phyloP scores from a whole-genome alignment of 192 early-diverging fungal genomes.

The Backusella liffmaniae region DNA sequence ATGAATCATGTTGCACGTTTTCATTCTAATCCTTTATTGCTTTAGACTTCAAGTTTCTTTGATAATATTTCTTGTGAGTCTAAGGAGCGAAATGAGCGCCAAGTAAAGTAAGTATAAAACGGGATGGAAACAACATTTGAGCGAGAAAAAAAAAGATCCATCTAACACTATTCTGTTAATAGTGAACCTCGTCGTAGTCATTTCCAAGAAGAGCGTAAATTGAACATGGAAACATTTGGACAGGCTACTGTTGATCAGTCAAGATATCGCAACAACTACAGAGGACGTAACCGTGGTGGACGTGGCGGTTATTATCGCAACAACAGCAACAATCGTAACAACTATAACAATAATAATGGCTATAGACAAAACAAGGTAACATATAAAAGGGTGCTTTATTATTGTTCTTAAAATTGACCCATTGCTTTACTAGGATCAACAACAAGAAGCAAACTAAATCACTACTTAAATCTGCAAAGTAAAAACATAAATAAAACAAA shows the following conservation, averaged over 20 bases:
- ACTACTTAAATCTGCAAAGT: neutral
- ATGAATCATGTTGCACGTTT: neutral
- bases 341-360: neutral
- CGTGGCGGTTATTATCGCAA: conserved; percentile 40
- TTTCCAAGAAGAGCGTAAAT: conserved; percentile 80
- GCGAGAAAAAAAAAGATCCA: neutral
- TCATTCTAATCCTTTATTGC: conserved; percentile 63
- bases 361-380: conserved; percentile 3
- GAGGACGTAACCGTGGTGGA: conserved; percentile 52
- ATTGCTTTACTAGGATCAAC: neutral
- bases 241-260: conserved; percentile 73
- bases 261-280: conserved; percentile 53
- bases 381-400: neutral
- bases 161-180: neutral
- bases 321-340: neutral
- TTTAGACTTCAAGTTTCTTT: conserved; percentile 99
- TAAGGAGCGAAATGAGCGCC: conserved; percentile 48
- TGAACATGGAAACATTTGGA: conserved; percentile 98
- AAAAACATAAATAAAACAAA: neutral
- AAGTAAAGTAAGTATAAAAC: conserved; percentile 11
- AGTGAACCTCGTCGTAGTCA: conserved; percentile 67
- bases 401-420: neutral
- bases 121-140: neutral
- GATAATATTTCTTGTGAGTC: conserved; percentile 98
- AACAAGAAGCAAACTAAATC: conserved; percentile 1